Base-by-base conservation (phyloP, 2,329 filamentous ascomycete genomes). In the Ophiostoma montium region DNA sequence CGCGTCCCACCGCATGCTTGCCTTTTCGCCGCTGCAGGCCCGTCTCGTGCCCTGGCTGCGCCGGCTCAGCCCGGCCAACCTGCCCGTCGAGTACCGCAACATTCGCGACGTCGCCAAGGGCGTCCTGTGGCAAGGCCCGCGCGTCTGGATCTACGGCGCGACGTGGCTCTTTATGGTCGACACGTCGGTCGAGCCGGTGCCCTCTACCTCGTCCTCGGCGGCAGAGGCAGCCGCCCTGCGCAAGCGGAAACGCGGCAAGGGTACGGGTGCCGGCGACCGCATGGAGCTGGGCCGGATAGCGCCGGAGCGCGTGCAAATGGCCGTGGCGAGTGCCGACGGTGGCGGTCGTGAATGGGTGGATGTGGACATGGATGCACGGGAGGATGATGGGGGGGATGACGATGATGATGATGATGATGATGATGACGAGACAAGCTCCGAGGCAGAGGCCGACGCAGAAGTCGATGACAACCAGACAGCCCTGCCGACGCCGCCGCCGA, bases 131-230 rank as follows among this genome's bases (percentile, higher is more conserved):
- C 84, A 94, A 60, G 70, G 82, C 1, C 69, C 70, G 27, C 76
- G 90, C 13, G 66, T 90, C 8, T 96, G 90, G 87, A 67, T 96
- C 18, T 95, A 94, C 59, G 89, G 90, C 7, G 76, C 79, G 36
- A 81, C 77, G 1, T 96, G 88, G 74, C 65, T 98, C 21, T 88
- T 86, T 67, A 96, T 96, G 89, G 78, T 98, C 52, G 88, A 96
- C 62, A 68, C 94, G 30, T 76, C 76, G 18, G 75, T 76, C 58
- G 83, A 95, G 62, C 33, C 51, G 15, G 2, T 31, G 12, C 16
- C 19, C 9, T 2, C 45, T 6, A 21, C 30, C 8, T 15, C 36
- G 32, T 39, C 44, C n/a, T 16, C 46, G 18, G 13, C 38, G 2
- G 18, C 21, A 11, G 30, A 30, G 32, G 16, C 32, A 5, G 36